phyloP scores from a whole-genome alignment of 2,329 filamentous ascomycete genomes.

The Botrytis tulipae region DNA sequence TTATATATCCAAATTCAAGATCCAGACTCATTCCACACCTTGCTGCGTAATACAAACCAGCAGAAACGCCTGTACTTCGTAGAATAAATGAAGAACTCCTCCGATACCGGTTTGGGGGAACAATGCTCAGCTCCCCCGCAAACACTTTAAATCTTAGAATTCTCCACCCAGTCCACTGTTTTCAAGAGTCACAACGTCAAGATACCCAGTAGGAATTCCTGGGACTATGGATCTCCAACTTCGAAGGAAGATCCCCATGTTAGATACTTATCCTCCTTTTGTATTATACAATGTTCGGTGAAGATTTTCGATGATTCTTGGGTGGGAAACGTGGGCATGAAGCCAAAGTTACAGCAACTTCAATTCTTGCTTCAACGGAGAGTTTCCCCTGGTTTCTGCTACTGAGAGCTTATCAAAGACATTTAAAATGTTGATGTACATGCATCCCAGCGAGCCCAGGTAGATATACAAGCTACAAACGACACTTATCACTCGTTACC shows the following conservation, averaged over 20 bases:
- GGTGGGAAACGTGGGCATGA: background rate
- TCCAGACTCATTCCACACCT: background rate
- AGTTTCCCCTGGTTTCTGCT: background rate
- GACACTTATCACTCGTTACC: background rate
- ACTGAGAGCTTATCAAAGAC: background rate
- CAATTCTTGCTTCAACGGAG: background rate
- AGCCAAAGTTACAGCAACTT: background rate
- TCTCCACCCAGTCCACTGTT: background rate
- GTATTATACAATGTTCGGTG: background rate
- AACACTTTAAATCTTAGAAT: background rate
- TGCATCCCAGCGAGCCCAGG: no score
- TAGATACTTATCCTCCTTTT: no score
- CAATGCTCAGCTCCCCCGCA: background rate
- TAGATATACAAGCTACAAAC: background rate
- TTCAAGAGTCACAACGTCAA: background rate
- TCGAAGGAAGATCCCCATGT: background rate
- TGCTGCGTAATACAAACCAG: background rate
- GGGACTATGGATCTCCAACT: background rate
- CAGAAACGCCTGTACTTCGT: background rate
- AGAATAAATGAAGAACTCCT: background rate
- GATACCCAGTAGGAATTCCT: background rate
- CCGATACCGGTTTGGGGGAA: slow-evolving; percentile 6
- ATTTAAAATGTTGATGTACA: background rate
- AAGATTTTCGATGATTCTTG: background rate
- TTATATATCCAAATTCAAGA: background rate